Base-by-base conservation (phyloP, 768 basidiomycete genomes). In the Botryobasidium botryosum region DNA sequence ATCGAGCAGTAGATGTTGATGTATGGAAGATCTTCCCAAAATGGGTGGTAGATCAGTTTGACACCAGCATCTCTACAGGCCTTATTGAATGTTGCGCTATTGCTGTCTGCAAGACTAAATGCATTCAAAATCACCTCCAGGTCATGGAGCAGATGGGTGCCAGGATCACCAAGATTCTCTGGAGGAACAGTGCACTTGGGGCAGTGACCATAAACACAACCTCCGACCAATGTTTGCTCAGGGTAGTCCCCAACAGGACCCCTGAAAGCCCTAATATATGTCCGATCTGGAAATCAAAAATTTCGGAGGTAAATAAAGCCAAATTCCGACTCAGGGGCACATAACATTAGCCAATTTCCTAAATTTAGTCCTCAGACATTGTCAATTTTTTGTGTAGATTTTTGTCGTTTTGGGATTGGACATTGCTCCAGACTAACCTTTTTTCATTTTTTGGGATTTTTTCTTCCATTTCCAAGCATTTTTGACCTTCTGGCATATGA, bases 11-110 rank as follows among this genome's bases (percentile, higher is more conserved):
- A 49, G 5, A 57, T 56, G 35, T 57, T 28, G 2, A 28, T 20
- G 21, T 48, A 43, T 1, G 46, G 53, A 10, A 53, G 42, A 2
- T 44, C 24, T n/a, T n/a, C n/a, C n/a, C n/a, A n/a, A n/a, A n/a
- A n/a, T n/a, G n/a, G n/a, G n/a, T n/a, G n/a, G n/a, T 0, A 15
- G 35, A 51, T 52, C 56, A 40, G 56, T 56, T 2, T 53, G 43
- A 33, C 18, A 12, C 10, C 18, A 33, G 12, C 18, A 18, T 12
- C 32, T 12, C 32, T 18, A 33, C 12, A 18, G 12, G 12, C 32
- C 32, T 12, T 33, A 12, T 12, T 12, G 18, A 33, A 12, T 12
- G 32, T 33, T 12, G 32, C 18, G 12, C 10, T 12, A 12, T 33
- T 33, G 12, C 18, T 33, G 12, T 33, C 12, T 18, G 32, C 32